Percentiles rank a stretch among this genome's conserved stretches.
Conservation (phyloP, 495 filamentous ascomycete species). For the Penicillium flavigenum region DNA sequence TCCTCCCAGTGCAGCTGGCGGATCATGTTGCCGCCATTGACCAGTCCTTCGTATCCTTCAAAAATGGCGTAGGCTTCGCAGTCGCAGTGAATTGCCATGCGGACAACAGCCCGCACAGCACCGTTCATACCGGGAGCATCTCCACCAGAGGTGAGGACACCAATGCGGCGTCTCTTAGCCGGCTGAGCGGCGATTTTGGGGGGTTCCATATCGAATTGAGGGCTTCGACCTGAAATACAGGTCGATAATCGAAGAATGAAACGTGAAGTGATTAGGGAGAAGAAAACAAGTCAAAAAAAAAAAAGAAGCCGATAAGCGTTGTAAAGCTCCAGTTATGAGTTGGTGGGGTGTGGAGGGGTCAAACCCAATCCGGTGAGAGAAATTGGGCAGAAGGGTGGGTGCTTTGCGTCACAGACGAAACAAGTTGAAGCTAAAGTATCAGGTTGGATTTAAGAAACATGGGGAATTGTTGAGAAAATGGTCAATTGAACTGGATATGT, state of each 20-base stretch:
- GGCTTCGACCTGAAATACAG: conserved; percentile 15
- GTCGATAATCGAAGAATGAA: conserved; percentile 18
- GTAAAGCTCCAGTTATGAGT: conserved; percentile 19
- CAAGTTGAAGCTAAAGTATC: conserved; percentile 8
- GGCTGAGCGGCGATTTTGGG: conserved; percentile 35
- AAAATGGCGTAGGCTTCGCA: conserved; percentile 89
- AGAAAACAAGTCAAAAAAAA: conserved; percentile 11
- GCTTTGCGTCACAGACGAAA: conserved; percentile 38
- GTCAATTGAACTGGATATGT: background rate
- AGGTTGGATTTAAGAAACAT: background rate
- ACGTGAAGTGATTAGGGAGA: conserved; percentile 6
- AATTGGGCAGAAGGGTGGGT: conserved; percentile 41
- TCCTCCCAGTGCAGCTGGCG: conserved; percentile 87
- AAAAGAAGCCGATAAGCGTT: conserved; percentile 16
- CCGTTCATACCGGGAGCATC: conserved; percentile 99
- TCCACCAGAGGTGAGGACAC: conserved; percentile 93
- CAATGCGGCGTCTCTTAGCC: conserved; percentile 75
- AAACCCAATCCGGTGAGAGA: conserved; percentile 45
- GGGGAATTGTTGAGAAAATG: background rate
- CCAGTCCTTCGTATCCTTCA: conserved; percentile 96
- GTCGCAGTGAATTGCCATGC: conserved; percentile 81
- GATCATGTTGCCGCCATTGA: conserved; percentile 85
- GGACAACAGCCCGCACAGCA: conserved; percentile 87
- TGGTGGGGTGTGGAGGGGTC: conserved; percentile 28
- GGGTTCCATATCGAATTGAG: conserved; percentile 35